Percentiles rank a stretch among this genome's conserved stretches.
Evolutionary conservation across 1,284 basidiomycete genomes (phyloP).

Genomic region (Sphagnurus paluster): DNA sequence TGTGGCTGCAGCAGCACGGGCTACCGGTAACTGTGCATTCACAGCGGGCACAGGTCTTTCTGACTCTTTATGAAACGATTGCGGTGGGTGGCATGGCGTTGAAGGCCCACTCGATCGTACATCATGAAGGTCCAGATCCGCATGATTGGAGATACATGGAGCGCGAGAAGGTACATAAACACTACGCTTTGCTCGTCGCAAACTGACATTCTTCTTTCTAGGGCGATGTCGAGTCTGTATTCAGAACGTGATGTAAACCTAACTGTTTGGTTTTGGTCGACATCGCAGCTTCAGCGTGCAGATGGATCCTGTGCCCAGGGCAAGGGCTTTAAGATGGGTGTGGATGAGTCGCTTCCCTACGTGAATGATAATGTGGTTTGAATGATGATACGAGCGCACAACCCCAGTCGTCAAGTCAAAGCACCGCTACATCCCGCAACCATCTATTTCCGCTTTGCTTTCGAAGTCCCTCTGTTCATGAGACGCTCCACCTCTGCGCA

Average conservation of each 20-base stretch:
- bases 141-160: slow-evolving; percentile 24
- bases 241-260: slow-evolving; percentile 7
- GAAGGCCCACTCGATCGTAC: slow-evolving; percentile 27
- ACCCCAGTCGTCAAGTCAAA: not conserved
- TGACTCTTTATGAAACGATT: slow-evolving; percentile 24
- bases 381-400: slow-evolving; percentile 1
- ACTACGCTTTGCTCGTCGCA: not conserved
- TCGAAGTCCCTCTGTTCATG: slow-evolving; percentile 29
- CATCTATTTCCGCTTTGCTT: slow-evolving; percentile 13
- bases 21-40: slow-evolving; percentile 26
- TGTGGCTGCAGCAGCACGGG: slow-evolving; percentile 23
- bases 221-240: slow-evolving; percentile 12
- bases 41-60: slow-evolving; percentile 28
- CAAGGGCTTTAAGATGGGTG: too few species aligned
- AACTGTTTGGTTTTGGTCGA: too few species aligned
- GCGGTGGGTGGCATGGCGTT: slow-evolving; percentile 25
- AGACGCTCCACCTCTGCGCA: slow-evolving; percentile 52
- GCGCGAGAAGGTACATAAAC: slow-evolving; percentile 8
- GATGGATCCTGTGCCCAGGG: too few species aligned
- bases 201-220: not conserved
- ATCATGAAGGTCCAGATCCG: slow-evolving; percentile 26
- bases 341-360: too few species aligned
- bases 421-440: not conserved
- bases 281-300: too few species aligned
- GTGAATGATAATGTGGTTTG: too few species aligned